phyloP scores from a whole-genome alignment of 2,329 filamentous ascomycete genomes.

The Trichophyton verrucosum region DNA sequence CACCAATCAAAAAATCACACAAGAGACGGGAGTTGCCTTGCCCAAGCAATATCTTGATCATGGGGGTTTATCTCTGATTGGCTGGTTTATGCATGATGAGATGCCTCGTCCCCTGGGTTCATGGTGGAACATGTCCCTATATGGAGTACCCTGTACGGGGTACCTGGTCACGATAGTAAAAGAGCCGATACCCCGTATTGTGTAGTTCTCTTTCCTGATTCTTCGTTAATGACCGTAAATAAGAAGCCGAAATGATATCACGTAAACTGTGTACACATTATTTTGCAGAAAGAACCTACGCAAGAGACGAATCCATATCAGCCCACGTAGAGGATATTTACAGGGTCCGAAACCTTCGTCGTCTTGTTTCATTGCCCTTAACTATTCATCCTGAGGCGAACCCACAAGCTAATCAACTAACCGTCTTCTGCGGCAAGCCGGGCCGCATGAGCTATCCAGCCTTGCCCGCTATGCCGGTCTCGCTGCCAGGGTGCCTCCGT shows the following conservation, averaged over 20 bases:
- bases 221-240: background rate
- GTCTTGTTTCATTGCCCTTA: background rate
- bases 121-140: background rate
- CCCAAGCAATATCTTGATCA: background rate
- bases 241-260: background rate
- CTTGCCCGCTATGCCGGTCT: background rate
- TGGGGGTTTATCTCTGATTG: background rate
- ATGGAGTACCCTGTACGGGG: background rate
- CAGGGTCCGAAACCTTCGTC: background rate
- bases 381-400: background rate
- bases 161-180: background rate
- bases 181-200: too few relatives aligned
- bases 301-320: background rate
- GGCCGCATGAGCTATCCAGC: background rate
- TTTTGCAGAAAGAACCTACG: background rate
- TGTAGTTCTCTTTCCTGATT: background rate
- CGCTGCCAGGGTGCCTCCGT: background rate
- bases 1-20: background rate
- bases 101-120: background rate
- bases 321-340: background rate
- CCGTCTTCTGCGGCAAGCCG: background rate
- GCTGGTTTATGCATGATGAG: background rate
- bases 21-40: background rate
- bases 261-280: too few relatives aligned
- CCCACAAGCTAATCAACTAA: background rate